Base-by-base conservation (phyloP, 2,329 filamentous ascomycete species). In the Coniochaeta pulveracea region DNA sequence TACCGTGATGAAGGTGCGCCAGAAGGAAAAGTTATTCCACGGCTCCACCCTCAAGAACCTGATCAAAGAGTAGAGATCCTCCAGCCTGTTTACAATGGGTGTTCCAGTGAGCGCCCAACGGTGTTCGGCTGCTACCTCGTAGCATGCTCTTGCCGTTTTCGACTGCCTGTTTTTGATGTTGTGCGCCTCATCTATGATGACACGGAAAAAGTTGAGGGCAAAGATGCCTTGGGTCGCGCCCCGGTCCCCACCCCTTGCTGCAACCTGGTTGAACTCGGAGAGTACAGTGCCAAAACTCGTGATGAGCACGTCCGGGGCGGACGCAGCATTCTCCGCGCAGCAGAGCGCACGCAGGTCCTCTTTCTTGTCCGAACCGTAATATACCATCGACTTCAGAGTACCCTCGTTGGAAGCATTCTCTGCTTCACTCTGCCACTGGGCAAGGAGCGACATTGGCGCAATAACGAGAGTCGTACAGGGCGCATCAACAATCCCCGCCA, bases 1-100 rank as follows among this genome's bases (percentile, higher is more conserved):
- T 2, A 93, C 80, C 0, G 91, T 98, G 49, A 98, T 96, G 53
- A 98, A 98, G 0, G 91, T 96, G 52, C 88, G 88, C 91, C 91
- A 98, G 59, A 94, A 98, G 0, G 88, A 94, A 55, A 98, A 98
- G 54, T 96, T 96, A 48, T 82, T 91, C 91, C 91, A 98, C 0
- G 91, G 91, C 52, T 96, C 89, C 4, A 98, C 91, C 36, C 85
- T 79, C 9, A 98, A 63, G 57, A 96, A 98, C 3, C 85, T 77
- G 10, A 96, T 85, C 23, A 98, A 61, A 48, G 85, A 93, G 60
- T 95, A 96, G 10, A 98, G 62, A 55, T 96, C 91, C 53, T 96
- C 89, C 1, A 98, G 67, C 26, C 85, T 80, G 54, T 98, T 98
- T 44, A 98, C 89, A 36, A 98, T 96, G 0, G 91, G 91, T 1